Evolutionary conservation across 441 rosid genomes (phyloP).

Genomic region (Gossypium lobatum): DNA sequence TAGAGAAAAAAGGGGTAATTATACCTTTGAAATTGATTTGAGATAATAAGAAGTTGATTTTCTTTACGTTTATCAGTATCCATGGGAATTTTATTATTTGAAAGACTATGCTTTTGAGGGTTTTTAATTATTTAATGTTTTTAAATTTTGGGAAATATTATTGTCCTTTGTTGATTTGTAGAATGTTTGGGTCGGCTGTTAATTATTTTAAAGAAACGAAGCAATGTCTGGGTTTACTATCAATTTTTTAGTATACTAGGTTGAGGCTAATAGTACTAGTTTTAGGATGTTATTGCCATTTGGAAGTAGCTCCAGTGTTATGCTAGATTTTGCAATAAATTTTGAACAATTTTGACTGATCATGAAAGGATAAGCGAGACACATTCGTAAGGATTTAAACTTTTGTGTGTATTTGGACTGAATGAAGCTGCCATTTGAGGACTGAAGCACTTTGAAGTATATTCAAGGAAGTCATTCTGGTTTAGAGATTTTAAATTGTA

Average conservation of each 20-base stretch:
- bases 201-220: background rate
- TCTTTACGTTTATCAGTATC: background rate
- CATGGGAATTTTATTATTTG: background rate
- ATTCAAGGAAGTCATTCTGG: background rate
- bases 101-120: background rate
- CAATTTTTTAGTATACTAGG: background rate
- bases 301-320: background rate
- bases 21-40: background rate
- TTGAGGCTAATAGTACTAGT: background rate
- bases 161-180: background rate
- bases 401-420: background rate
- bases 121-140: background rate
- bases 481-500: background rate
- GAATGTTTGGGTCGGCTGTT: background rate
- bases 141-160: background rate
- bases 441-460: background rate
- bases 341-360: background rate
- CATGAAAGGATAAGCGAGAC: background rate
- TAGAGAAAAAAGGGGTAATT: background rate
- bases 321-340: background rate
- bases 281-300: background rate
- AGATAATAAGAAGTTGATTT: background rate
- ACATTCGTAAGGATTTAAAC: background rate
- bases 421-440: conserved; percentile 1
- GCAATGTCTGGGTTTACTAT: background rate